phyloP scores from a whole-genome alignment of 345 rosid genomes.

The Mangifera indica region DNA sequence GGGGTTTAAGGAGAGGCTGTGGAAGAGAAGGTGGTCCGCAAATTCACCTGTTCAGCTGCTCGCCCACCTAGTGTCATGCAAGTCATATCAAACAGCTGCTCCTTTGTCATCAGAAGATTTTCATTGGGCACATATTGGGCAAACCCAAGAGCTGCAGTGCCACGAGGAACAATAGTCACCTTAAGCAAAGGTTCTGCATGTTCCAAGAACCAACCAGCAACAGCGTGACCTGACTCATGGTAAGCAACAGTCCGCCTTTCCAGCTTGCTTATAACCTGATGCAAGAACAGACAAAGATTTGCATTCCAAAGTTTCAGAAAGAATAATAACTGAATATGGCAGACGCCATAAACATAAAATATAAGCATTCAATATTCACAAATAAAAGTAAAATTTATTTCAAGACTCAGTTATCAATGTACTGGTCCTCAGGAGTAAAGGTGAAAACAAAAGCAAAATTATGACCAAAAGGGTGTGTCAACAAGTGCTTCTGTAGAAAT shows the following conservation, averaged over 20 bases:
- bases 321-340: background rate
- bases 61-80: slow-evolving; percentile 61
- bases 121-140: slow-evolving; percentile 60
- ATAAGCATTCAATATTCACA: background rate
- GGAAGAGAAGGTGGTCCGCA: background rate
- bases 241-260: slow-evolving; percentile 51
- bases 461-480: background rate
- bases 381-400: background rate
- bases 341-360: background rate
- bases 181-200: slow-evolving; percentile 60
- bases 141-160: slow-evolving; percentile 54
- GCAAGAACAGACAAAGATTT: background rate
- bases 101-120: slow-evolving; percentile 52
- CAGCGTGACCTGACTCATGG: slow-evolving; percentile 68
- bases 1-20: background rate
- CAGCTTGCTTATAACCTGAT: slow-evolving; percentile 47
- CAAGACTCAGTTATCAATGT: background rate
- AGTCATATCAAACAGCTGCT: slow-evolving; percentile 57
- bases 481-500: background rate
- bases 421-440: background rate
- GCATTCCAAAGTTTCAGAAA: background rate
- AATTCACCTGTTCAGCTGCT: slow-evolving; percentile 55
- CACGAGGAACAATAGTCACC: slow-evolving; percentile 58
- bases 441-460: background rate
- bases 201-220: slow-evolving; percentile 57